phyloP scores from a whole-genome alignment of 2,329 filamentous ascomycete species.

The Nemania sp. region DNA sequence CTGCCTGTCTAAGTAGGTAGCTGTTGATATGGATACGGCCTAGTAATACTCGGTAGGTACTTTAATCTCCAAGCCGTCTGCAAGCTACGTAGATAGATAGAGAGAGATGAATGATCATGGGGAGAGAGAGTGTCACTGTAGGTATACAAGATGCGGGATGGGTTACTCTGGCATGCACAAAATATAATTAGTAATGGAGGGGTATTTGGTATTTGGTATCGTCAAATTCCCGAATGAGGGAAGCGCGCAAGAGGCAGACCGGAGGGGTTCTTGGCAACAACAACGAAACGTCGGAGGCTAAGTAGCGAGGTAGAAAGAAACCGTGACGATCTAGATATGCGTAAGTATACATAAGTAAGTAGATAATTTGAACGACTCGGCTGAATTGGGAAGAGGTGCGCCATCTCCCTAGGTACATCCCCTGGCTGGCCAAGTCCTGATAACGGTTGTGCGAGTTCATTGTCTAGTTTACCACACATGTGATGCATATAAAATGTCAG shows the following conservation, averaged over 20 bases:
- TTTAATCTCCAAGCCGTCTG: neutral
- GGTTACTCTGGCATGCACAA: constrained; percentile 4
- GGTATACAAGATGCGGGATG: constrained; percentile 4
- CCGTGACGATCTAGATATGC: constrained; percentile 7
- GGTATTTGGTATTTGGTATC: neutral
- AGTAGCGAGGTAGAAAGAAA: neutral
- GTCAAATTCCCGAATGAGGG: neutral
- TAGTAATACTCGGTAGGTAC: neutral
- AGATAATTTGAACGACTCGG: constrained; percentile 5
- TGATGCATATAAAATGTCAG: constrained; percentile 36
- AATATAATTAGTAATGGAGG: constrained; percentile 14
- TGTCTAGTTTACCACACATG: constrained; percentile 18
- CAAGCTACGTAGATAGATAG: neutral
- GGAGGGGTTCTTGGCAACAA: constrained; percentile 16
- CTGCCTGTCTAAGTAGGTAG: no score
- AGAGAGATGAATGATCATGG: neutral
- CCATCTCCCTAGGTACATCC: neutral
- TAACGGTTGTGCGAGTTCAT: constrained; percentile 19
- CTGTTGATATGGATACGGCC: constrained; percentile 1
- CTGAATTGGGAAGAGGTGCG: constrained; percentile 10
- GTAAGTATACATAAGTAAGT: neutral
- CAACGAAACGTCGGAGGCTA: neutral
- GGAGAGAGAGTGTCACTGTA: neutral
- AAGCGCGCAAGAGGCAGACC: neutral
- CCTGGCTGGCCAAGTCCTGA: constrained; percentile 13